Conservation (phyloP, 2,329 filamentous ascomycete genomes). For the Penicillium sp. region DNA sequence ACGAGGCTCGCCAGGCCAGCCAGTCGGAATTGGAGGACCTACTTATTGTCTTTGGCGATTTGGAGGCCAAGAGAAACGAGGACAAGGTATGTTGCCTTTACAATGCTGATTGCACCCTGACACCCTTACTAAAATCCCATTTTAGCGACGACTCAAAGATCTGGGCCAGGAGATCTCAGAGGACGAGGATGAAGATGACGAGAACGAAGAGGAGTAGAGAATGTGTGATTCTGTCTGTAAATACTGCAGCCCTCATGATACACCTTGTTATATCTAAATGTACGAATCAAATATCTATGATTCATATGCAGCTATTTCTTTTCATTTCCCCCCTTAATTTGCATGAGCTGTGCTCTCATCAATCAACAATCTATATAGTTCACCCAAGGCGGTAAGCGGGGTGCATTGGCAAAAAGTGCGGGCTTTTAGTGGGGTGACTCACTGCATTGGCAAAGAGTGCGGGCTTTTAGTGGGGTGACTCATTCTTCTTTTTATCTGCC, state of each 20-base stretch:
- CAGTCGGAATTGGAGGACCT: conserved; percentile 79
- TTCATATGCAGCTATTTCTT: background rate
- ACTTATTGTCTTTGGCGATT: conserved; percentile 75
- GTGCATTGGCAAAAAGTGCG: background rate
- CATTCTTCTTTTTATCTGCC: conserved; percentile 18
- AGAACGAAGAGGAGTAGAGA: conserved; percentile 52
- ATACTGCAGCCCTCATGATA: background rate
- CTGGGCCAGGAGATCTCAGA: conserved; percentile 74
- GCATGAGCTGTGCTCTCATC: background rate
- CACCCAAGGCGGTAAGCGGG: background rate
- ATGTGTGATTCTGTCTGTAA: background rate
- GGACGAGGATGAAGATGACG: conserved; percentile 67
- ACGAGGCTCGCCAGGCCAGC: conserved; percentile 62
- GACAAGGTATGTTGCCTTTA: conserved; percentile 65
- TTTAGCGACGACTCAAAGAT: conserved; percentile 59
- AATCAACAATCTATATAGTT: background rate
- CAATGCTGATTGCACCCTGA: background rate
- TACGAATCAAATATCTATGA: background rate
- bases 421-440: conserved; percentile 24
- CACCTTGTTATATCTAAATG: background rate
- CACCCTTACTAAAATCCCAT: conserved; percentile 39
- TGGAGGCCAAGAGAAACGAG: conserved; percentile 73
- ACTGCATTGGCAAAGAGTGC: conserved; percentile 1
- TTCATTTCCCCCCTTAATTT: background rate
- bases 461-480: conserved; percentile 23